These are phyloP conservation scores for Paraphoma chrysanthemicola DNA, from an alignment of 2,329 filamentous ascomycete genomes.

Conservation along the genomic window DNA sequence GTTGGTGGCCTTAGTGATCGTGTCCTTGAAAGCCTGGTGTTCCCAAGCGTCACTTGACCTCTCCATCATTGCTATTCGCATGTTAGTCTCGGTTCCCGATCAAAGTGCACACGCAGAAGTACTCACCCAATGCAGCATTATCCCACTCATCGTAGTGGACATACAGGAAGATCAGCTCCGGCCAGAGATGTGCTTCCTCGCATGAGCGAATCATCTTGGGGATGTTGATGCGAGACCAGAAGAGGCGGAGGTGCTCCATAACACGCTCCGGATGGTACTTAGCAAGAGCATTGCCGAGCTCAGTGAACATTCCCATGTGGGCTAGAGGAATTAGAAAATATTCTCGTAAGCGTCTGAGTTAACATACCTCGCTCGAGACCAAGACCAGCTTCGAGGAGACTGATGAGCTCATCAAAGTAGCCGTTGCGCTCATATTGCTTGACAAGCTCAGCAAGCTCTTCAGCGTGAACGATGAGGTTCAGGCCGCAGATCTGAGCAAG, in stretches of 20 bases:
- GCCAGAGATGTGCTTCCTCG: slow-evolving; percentile 96
- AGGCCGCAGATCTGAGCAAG: slow-evolving; percentile 98
- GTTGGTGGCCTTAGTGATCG: slow-evolving; percentile 96
- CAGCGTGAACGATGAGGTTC: slow-evolving; percentile 96
- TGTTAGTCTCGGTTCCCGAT: not conserved
- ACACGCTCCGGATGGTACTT: slow-evolving; percentile 95
- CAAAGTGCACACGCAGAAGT: not conserved
- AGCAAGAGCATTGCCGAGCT: slow-evolving; percentile 87
- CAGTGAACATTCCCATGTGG: slow-evolving; percentile 98
- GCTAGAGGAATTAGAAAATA: not conserved
- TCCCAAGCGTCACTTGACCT: slow-evolving; percentile 97
- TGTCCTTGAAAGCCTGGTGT: slow-evolving; percentile 99
- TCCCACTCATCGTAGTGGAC: slow-evolving; percentile 98
- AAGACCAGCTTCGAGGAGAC: slow-evolving; percentile 90
- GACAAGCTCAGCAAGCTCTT: slow-evolving; percentile 90
- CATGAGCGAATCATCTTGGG: slow-evolving; percentile 94
- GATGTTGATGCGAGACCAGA: slow-evolving; percentile 98
- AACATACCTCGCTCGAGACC: slow-evolving; percentile 61
- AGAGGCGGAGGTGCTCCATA: slow-evolving; percentile 98
- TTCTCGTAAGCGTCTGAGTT: too few relatives aligned
- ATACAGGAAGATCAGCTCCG: slow-evolving; percentile 96
- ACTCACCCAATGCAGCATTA: slow-evolving; percentile 77
- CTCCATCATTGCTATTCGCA: slow-evolving; percentile 82
- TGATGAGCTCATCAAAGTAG: slow-evolving; percentile 98
- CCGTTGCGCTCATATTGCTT: slow-evolving; percentile 97